Percentiles rank a stretch among this genome's conserved stretches.
phyloP scores from a whole-genome alignment of 805 yeast species.

The Spathaspora passalidarum region DNA sequence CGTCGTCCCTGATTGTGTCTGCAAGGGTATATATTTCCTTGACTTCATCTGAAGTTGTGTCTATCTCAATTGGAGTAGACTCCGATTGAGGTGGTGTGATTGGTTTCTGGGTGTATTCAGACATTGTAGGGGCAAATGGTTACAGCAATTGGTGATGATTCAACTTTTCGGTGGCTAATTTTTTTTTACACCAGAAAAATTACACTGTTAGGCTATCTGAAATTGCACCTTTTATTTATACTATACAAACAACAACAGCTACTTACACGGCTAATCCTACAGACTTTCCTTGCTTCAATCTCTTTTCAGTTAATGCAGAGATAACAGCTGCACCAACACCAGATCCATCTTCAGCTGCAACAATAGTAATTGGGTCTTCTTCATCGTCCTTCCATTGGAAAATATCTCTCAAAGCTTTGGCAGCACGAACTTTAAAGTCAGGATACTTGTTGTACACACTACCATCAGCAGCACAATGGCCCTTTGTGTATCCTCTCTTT shows the following conservation, averaged over 20 bases:
- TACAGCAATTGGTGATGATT: no score
- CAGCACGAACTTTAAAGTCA: slow-evolving; percentile 84
- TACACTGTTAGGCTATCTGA: no score
- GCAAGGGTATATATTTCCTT: not conserved
- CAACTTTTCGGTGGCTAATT: not conserved
- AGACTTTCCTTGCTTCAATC: slow-evolving; percentile 68
- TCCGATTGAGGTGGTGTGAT: not conserved
- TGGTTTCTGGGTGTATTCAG: not conserved
- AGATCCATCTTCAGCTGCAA: slow-evolving; percentile 96
- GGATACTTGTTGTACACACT: slow-evolving; percentile 95
- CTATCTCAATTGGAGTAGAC: not conserved
- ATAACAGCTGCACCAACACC: slow-evolving; percentile 99
- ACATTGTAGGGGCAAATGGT: no score
- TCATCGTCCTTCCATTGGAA: slow-evolving; percentile 65
- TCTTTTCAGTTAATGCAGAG: slow-evolving; percentile 87
- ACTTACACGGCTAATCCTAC: slow-evolving; percentile 54
- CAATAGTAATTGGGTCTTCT: slow-evolving; percentile 79
- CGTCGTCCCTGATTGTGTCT: not conserved
- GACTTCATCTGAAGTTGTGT: not conserved
- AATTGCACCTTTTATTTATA: no score
- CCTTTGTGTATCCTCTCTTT: slow-evolving; percentile 74
- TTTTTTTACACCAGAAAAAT: no score
- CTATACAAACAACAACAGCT: not conserved
- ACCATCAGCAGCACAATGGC: slow-evolving; percentile 96
- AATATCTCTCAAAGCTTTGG: slow-evolving; percentile 82